Percentiles rank a stretch among this genome's conserved stretches.
These are phyloP conservation scores for Lasiodiplodia sp. DNA, from an alignment of 2,329 filamentous ascomycete genomes.

Conservation along the genomic window DNA sequence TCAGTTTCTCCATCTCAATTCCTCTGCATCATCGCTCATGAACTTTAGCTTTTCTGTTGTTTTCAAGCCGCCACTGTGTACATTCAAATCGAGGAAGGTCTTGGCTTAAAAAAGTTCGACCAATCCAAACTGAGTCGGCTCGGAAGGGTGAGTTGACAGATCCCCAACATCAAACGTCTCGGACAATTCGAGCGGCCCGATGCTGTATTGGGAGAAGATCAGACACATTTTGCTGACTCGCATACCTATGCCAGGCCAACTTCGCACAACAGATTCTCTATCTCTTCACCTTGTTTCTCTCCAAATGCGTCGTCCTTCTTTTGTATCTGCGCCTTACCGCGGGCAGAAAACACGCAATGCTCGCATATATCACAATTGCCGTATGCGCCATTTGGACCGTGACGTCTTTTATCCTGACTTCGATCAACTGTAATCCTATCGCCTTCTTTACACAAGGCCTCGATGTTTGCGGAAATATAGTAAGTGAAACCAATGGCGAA, in stretches of 20 bases:
- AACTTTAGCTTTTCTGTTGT: slow-evolving; percentile 38
- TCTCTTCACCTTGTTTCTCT: slow-evolving; percentile 39
- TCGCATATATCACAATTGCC: slow-evolving; percentile 35
- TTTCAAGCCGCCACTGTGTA: slow-evolving; percentile 36
- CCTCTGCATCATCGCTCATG: neutral
- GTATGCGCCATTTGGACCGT: slow-evolving; percentile 38
- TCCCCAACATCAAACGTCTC: slow-evolving; percentile 7
- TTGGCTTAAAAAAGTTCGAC: slow-evolving; percentile 36
- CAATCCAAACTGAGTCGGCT: slow-evolving; percentile 34
- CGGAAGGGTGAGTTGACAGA: slow-evolving; percentile 37
- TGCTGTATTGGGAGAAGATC: neutral
- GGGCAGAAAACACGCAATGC: slow-evolving; percentile 35
- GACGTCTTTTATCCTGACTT: slow-evolving; percentile 38
- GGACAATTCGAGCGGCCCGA: neutral
- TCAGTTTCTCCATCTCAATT: slow-evolving; percentile 27
- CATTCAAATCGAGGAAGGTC: slow-evolving; percentile 37
- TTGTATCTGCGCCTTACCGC: slow-evolving; percentile 43
- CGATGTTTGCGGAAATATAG: slow-evolving; percentile 31
- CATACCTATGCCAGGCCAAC: slow-evolving; percentile 36
- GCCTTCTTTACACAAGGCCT: slow-evolving; percentile 35
- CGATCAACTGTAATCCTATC: slow-evolving; percentile 38
- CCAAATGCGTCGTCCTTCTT: slow-evolving; percentile 41
- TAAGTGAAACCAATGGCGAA: slow-evolving; percentile 30
- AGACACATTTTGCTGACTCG: neutral
- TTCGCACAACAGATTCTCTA: slow-evolving; percentile 43